Evolutionary conservation across 495 filamentous ascomycete species (phyloP), one percentile per base, ranked within the genome.

Genomic region (Penicillium ucsense): DNA sequence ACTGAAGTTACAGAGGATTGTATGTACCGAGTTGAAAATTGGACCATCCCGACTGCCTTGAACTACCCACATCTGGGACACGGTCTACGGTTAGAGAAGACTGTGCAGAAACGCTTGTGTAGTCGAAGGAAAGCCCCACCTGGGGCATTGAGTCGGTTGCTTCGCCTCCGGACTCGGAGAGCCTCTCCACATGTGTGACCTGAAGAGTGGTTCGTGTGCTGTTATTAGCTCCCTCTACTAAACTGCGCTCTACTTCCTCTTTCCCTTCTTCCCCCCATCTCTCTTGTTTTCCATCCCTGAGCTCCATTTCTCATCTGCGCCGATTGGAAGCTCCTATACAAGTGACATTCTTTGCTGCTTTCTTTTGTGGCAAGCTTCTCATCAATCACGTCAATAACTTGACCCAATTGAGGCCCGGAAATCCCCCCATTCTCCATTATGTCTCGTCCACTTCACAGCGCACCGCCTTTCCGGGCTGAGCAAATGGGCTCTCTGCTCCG

Each of bases 401-500:
- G 20, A 20, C 20, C 20, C 20, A 20, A 10, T 12, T 31, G n/a
- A 9, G 30, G 27, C n/a, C 30, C 39, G 35, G 33, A 27, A 47
- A 43, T 46, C 41, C 42, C 44, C 38, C 30, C 20, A 47, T 8
- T 30, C 20, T 20, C 30, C 50, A 4, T 42, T 4, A 61, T 63
- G 58, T 37, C 55, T 11, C 43, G 32, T 47, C 42, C 57, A 37
- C 51, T 61, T 35, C 54, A 57, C 41, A 60, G 57, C 35, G 51
- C 54, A 27, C 79, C 81, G 41, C 82, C 83, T 8, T 86, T 85
- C 66, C 75, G 81, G 50, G 84, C 82, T 12, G 84, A 87, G 67
- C 83, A 86, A 47, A 68, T 88, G 59, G 83, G 84, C 57, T 86
- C 81, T 6, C 72, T 86, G 32, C 71, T 86, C 30, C 76, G 84